Evolutionary conservation across 306 rosid species (phyloP), one percentile per base, ranked within the genome.

Genomic region (Cicer chorassanicum): DNA sequence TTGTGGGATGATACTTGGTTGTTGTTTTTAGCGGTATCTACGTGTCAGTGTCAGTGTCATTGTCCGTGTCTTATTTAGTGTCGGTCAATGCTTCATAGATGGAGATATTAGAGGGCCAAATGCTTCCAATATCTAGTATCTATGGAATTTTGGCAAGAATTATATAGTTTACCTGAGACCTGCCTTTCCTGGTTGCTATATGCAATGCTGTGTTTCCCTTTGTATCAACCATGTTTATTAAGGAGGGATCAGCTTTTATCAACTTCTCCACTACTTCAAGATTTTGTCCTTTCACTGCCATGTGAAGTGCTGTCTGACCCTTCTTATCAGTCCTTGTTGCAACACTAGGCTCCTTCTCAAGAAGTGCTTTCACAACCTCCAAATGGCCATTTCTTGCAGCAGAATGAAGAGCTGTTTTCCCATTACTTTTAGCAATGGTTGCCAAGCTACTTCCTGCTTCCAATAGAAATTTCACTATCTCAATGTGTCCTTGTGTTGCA

Each of bases 241-340:
- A 80, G 0, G 71, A 74, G 4, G 97, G 91, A 75, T 84, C 97
- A 6, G 82, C 87, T 75, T 64, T 88, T 9, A 89, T 86, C 85
- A 95, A 78, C 85, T 68, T 88, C 68, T 85, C 90, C 56, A 89
- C 98, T 53, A 92, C 91, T 81, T 86, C 92, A 59, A 88, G 81
- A 18, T 77, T 86, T 84, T 88, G 98, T 18, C 99, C 99, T 80
- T 95, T 95, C 34, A 79, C 98, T 1, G 99, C 98, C 99, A 92
- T 95, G 84, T 92, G 98, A 66, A 95, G 97, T 9, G 99, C 97
- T 3, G 99, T 90, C 77, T 95, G 99, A 8, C 99, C 96, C 82
- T 95, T 95, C 85, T 92, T 92, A 81, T 95, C 99, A 0, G 81
- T 82, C 16, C 99, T 57, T 0, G 83, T 81, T 10, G 90, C 82